phyloP scores from a whole-genome alignment of 2,329 filamentous ascomycete species.

The Neoarthrinium moseri region DNA sequence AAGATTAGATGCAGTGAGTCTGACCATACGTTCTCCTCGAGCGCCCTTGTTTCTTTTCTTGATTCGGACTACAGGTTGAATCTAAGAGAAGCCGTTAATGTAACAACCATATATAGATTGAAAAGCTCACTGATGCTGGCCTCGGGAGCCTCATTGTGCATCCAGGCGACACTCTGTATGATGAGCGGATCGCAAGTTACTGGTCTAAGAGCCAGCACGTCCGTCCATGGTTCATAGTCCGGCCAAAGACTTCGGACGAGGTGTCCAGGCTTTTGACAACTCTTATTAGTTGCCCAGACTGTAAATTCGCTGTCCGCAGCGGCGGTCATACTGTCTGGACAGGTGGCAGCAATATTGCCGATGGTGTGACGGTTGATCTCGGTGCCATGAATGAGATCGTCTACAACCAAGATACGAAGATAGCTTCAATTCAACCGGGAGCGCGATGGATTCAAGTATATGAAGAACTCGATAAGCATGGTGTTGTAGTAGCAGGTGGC shows the following conservation, averaged over 20 bases:
- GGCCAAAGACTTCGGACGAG: neutral
- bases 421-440: neutral
- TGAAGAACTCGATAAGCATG: neutral
- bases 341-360: neutral
- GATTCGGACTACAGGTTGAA: too few relatives aligned
- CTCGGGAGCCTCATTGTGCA: neutral
- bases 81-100: too few relatives aligned
- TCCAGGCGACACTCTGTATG: neutral
- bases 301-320: neutral
- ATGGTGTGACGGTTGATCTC: neutral
- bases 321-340: neutral
- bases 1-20: too few relatives aligned
- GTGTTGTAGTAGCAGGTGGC: neutral
- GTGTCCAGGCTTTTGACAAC: neutral
- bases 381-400: neutral
- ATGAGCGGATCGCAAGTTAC: neutral
- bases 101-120: too few relatives aligned
- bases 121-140: neutral
- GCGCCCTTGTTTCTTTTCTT: too few relatives aligned
- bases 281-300: neutral
- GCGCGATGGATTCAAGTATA: neutral
- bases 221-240: neutral
- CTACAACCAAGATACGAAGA: neutral
- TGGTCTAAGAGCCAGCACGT: neutral
- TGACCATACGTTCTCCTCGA: too few relatives aligned